Conservation (phyloP, 495 filamentous ascomycete species). For the Letharia columbiana region DNA sequence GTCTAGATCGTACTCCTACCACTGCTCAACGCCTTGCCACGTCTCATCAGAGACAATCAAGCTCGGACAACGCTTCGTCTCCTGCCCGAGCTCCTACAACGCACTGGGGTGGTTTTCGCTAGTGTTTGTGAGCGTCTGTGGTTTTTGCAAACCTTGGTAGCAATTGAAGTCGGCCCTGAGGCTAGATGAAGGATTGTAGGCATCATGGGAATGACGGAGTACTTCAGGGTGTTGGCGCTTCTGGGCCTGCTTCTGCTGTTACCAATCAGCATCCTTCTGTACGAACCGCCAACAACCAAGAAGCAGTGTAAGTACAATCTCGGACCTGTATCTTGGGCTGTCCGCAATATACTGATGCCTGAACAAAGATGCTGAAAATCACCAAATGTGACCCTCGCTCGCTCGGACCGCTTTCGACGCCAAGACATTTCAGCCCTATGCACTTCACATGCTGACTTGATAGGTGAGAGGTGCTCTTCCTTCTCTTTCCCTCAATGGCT, state of each 20-base stretch:
- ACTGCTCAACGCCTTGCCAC: background rate
- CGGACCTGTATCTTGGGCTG: no score
- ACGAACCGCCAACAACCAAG: no score
- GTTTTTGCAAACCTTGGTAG: background rate
- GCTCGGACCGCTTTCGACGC: no score
- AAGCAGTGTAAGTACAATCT: no score
- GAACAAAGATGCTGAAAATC: no score
- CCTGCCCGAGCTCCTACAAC: background rate
- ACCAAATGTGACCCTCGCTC: no score
- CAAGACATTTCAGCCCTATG: background rate
- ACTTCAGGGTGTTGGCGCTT: no score
- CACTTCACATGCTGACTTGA: background rate
- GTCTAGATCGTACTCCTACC: background rate
- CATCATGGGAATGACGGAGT: background rate
- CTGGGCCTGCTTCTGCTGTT: no score
- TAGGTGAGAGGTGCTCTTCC: background rate
- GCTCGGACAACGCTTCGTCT: background rate
- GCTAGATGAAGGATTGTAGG: no score
- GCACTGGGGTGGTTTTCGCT: background rate
- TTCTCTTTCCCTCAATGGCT: background rate
- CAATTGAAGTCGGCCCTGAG: background rate
- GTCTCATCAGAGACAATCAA: background rate
- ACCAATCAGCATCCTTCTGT: no score
- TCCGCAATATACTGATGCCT: no score
- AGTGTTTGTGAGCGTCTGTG: background rate